phyloP scores from a whole-genome alignment of 2,329 filamentous ascomycete species.

The Bisporella sp. region DNA sequence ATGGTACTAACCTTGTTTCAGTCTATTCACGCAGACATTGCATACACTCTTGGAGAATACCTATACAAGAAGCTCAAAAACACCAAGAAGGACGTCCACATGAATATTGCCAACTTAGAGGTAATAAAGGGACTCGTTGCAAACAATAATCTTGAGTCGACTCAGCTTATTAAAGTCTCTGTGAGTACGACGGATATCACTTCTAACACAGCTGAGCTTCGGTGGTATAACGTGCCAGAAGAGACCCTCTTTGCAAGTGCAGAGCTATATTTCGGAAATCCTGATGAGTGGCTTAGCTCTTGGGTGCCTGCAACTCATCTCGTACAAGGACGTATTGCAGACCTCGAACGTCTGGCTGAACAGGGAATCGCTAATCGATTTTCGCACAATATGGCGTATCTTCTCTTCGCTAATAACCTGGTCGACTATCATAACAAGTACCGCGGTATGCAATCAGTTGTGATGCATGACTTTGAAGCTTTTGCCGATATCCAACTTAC shows the following conservation, averaged over 20 bases:
- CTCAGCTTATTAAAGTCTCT: slow-evolving; percentile 9
- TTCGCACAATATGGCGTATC: slow-evolving; percentile 67
- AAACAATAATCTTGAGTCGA: slow-evolving; percentile 5
- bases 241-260: background rate
- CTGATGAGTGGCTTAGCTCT: slow-evolving; percentile 51
- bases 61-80: slow-evolving; percentile 38
- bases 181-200: slow-evolving; percentile 40
- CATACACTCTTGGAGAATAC: slow-evolving; percentile 57
- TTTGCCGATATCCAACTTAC: slow-evolving; percentile 42
- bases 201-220: background rate
- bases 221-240: background rate
- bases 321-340: slow-evolving; percentile 54
- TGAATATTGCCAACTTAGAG: slow-evolving; percentile 62
- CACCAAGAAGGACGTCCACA: slow-evolving; percentile 49
- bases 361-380: slow-evolving; percentile 62
- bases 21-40: slow-evolving; percentile 49
- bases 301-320: slow-evolving; percentile 63
- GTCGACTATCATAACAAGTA: slow-evolving; percentile 49
- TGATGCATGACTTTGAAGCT: slow-evolving; percentile 42
- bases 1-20: slow-evolving; percentile 41
- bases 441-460: slow-evolving; percentile 50
- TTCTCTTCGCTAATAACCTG: slow-evolving; percentile 47
- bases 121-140: slow-evolving; percentile 56
- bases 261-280: background rate
- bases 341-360: slow-evolving; percentile 42